Evolutionary conservation across 163 green algal genomes (phyloP).

Genomic region (Volvox carteri): DNA sequence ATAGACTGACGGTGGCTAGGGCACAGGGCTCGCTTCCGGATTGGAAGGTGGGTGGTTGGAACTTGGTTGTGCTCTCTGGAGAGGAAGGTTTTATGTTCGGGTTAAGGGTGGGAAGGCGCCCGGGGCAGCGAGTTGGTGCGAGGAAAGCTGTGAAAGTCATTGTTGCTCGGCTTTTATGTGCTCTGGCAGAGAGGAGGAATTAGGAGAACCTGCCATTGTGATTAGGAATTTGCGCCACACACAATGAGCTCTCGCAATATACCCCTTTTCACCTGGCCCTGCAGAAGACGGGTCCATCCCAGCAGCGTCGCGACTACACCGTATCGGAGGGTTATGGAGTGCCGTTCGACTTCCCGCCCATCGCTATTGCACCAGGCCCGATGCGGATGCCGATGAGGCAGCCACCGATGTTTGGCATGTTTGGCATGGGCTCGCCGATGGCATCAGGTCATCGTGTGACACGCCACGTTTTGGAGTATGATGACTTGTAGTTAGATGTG

Average conservation of each 20-base stretch:
- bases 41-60: conserved; percentile 42
- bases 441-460: conserved; percentile 5
- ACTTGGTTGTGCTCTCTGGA: not conserved
- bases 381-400: conserved; percentile 28
- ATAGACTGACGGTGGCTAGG: conserved; percentile 45
- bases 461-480: conserved; percentile 45
- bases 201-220: too few species aligned
- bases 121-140: too few species aligned
- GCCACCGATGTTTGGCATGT: conserved; percentile 49
- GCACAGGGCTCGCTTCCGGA: conserved; percentile 48
- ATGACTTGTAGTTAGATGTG: conserved; percentile 38
- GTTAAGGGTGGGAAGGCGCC: too few species aligned
- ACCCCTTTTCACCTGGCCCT: not conserved
- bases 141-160: too few species aligned
- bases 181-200: too few species aligned
- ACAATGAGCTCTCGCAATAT: too few species aligned
- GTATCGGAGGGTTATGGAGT: not conserved
- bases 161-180: too few species aligned
- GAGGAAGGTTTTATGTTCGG: too few species aligned
- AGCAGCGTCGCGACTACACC: conserved; percentile 26
- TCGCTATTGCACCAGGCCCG: not conserved
- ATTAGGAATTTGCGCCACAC: too few species aligned
- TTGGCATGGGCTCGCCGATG: conserved; percentile 5
- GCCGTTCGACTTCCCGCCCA: not conserved
- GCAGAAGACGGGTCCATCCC: conserved; percentile 39